Percentiles rank a stretch among this genome's conserved stretches.
Conservation (phyloP, 2,329 filamentous ascomycete species). For the Colletotrichum spinosum region DNA sequence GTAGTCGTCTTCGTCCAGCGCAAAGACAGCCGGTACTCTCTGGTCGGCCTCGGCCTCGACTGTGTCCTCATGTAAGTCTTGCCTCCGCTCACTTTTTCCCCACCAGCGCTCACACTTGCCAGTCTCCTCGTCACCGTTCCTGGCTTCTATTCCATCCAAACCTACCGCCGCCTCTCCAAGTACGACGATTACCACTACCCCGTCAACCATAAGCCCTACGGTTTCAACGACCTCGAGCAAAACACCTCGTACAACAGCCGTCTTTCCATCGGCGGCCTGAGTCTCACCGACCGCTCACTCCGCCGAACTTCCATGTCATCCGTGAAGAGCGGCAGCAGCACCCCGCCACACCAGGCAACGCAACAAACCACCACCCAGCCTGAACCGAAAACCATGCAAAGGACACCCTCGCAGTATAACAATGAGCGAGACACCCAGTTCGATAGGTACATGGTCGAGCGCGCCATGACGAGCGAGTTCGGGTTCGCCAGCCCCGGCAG, state of each 20-base stretch:
- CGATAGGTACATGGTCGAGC: constrained; percentile 46
- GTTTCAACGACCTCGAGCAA: constrained; percentile 50
- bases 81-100: not conserved
- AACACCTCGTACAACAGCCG: constrained; percentile 27
- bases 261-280: constrained; percentile 36
- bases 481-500: constrained; percentile 44
- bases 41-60: constrained; percentile 62
- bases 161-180: constrained; percentile 59
- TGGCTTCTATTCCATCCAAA: constrained; percentile 58
- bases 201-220: constrained; percentile 61
- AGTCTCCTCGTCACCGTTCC: constrained; percentile 57
- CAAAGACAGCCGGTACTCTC: constrained; percentile 59
- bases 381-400: constrained; percentile 9
- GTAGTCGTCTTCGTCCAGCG: constrained; percentile 61
- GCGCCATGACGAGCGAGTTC: constrained; percentile 48
- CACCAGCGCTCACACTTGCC: constrained; percentile 6
- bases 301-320: constrained; percentile 36
- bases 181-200: constrained; percentile 65
- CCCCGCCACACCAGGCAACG: not conserved
- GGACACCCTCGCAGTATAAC: constrained; percentile 39
- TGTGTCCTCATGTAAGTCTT: constrained; percentile 59
- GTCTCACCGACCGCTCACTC: constrained; percentile 31
- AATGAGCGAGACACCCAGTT: constrained; percentile 45
- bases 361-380: constrained; percentile 12
- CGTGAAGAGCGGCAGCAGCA: constrained; percentile 25